Percentiles rank a stretch among this genome's conserved stretches.
Evolutionary conservation across 2,329 filamentous ascomycete species (phyloP).

Genomic region (Chrysosporium keratinophilum): DNA sequence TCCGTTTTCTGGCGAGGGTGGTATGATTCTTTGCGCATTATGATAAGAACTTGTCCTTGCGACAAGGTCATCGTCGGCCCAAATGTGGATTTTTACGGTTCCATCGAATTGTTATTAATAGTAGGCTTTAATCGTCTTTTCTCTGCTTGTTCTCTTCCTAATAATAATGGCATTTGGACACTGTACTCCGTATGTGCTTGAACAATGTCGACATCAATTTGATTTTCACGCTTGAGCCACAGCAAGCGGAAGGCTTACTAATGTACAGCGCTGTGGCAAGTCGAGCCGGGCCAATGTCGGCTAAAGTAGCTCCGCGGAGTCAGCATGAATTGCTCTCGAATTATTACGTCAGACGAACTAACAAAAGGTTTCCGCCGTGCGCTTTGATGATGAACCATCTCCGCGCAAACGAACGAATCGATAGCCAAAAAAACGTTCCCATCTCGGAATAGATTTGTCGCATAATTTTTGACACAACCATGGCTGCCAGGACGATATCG

Average conservation of each 20-base stretch:
- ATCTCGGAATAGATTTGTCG: not conserved
- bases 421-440: not conserved
- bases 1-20: not conserved
- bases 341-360: conserved; percentile 8
- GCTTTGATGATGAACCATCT: not conserved
- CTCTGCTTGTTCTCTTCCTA: not conserved
- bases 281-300: not conserved
- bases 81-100: too few species aligned
- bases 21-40: not conserved
- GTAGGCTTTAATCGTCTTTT: not conserved
- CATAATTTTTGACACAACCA: not conserved
- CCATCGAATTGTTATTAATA: not conserved
- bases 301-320: conserved; percentile 10
- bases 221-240: too few species aligned
- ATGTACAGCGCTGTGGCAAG: not conserved
- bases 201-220: too few species aligned
- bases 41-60: not conserved
- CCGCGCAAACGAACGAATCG: not conserved
- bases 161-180: not conserved
- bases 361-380: conserved; percentile 3
- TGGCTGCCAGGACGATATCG: conserved; percentile 11
- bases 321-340: not conserved
- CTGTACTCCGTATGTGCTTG: too few species aligned
- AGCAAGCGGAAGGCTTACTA: too few species aligned
- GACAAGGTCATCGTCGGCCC: not conserved